These are phyloP conservation scores for Eutrema yunnanense DNA, from an alignment of 345 rosid species.

Conservation along the genomic window DNA sequence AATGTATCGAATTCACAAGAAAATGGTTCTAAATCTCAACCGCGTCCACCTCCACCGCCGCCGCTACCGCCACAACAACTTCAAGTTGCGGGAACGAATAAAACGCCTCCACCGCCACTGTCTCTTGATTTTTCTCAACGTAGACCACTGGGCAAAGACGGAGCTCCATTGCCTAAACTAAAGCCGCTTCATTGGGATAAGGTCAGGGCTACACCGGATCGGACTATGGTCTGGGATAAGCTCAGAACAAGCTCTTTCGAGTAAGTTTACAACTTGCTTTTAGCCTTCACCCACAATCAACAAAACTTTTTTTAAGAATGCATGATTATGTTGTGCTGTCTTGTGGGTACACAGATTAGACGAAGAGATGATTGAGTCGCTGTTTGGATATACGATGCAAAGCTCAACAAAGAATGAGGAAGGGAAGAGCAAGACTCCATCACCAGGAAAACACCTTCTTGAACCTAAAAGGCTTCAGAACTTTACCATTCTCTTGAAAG, in stretches of 20 bases:
- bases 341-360: slow-evolving; percentile 55
- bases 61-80: slow-evolving; percentile 22
- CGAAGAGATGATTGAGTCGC: slow-evolving; percentile 97
- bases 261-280: slow-evolving; percentile 40
- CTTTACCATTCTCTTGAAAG: slow-evolving; percentile 83
- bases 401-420: slow-evolving; percentile 56
- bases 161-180: slow-evolving; percentile 71
- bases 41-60: slow-evolving; percentile 63
- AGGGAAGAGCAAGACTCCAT: slow-evolving; percentile 74
- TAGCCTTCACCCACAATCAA: background rate
- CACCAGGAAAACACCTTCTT: slow-evolving; percentile 85
- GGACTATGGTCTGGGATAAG: slow-evolving; percentile 91
- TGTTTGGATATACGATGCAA: slow-evolving; percentile 76
- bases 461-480: slow-evolving; percentile 94
- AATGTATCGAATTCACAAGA: slow-evolving; percentile 15
- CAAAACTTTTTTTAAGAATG: background rate
- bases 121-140: slow-evolving; percentile 45
- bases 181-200: slow-evolving; percentile 99
- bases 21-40: slow-evolving; percentile 33
- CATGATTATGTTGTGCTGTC: background rate
- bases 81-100: slow-evolving; percentile 6
- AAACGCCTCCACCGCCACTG: slow-evolving; percentile 65
- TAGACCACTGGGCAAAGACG: slow-evolving; percentile 58
- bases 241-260: slow-evolving; percentile 88
- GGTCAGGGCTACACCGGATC: slow-evolving; percentile 92